Conservation (phyloP, 331 rosid genomes). For the Rhamnella rubrinervis region DNA sequence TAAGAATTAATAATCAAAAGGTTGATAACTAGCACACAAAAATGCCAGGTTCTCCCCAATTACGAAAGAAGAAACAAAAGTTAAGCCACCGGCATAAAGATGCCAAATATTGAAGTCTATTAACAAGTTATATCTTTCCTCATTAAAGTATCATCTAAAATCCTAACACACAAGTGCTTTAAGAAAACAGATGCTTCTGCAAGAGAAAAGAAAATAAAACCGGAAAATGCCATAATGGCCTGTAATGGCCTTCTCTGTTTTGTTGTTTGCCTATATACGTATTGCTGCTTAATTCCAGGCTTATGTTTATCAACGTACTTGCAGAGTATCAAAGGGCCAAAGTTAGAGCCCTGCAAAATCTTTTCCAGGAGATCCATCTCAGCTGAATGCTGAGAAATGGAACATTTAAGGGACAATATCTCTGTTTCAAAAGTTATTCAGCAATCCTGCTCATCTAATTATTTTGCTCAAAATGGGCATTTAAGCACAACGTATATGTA, state of each 20-base stretch:
- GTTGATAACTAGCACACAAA: neutral
- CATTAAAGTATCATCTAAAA: neutral
- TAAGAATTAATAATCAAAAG: slow-evolving; percentile 27
- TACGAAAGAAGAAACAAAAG: neutral
- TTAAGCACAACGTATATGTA: neutral
- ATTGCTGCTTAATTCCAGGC: too few species aligned
- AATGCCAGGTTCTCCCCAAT: neutral
- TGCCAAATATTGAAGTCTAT: neutral
- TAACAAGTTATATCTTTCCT: neutral
- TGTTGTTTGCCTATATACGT: too few species aligned
- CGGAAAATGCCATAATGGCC: too few species aligned
- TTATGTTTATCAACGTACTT: too few species aligned
- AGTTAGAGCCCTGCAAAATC: neutral
- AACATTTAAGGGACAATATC: neutral
- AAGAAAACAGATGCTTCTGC: neutral
- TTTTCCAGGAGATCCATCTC: neutral
- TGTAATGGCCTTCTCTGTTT: too few species aligned
- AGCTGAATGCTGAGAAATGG: neutral
- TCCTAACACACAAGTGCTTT: neutral
- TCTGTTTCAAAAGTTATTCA: neutral
- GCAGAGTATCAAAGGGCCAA: neutral
- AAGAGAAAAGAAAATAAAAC: too few species aligned
- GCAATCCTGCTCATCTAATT: neutral
- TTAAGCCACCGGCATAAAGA: neutral
- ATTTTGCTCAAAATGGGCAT: neutral